phyloP scores from a whole-genome alignment of 306 rosid genomes.

The Fragaria iinumae region DNA sequence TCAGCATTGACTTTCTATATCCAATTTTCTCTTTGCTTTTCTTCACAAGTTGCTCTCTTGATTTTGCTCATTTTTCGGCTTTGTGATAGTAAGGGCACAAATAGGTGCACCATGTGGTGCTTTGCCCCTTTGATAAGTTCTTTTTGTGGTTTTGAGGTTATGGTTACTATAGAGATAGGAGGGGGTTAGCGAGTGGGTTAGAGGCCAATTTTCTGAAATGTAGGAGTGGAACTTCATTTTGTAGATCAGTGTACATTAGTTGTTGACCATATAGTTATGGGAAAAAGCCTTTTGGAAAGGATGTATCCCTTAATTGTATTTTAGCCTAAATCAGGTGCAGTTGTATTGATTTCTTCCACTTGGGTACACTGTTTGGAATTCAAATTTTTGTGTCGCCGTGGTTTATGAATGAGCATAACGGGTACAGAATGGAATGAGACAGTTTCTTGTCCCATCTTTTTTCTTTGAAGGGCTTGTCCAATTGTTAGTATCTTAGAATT shows the following conservation, averaged over 20 bases:
- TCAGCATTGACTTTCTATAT: conserved; percentile 44
- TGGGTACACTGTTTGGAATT: background rate
- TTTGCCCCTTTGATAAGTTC: background rate
- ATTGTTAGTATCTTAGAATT: no score
- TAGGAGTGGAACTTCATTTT: conserved; percentile 29
- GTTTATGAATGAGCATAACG: background rate
- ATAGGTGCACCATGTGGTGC: conserved; percentile 38
- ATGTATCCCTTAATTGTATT: background rate
- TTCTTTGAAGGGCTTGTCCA: background rate
- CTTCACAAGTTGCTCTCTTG: conserved; percentile 13
- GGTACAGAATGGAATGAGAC: background rate
- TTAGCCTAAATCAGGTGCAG: background rate
- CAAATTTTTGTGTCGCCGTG: background rate
- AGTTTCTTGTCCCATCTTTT: background rate
- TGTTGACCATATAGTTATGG: conserved; percentile 10
- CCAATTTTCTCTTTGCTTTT: conserved; percentile 32
- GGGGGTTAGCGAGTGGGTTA: conserved; percentile 21
- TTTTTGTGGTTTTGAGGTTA: conserved; percentile 23
- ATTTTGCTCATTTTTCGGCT: conserved; percentile 21
- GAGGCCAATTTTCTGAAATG: conserved; percentile 37
- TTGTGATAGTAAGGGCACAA: conserved; percentile 42
- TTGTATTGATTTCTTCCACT: background rate
- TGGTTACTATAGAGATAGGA: conserved; percentile 24
- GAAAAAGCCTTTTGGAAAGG: conserved; percentile 5
- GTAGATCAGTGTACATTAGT: conserved; percentile 43